A percentile compares a stretch with the other conserved stretches of the same genome.
phyloP scores from a whole-genome alignment of 2,329 filamentous ascomycete genomes.

The Nigrospora sphaerica region DNA sequence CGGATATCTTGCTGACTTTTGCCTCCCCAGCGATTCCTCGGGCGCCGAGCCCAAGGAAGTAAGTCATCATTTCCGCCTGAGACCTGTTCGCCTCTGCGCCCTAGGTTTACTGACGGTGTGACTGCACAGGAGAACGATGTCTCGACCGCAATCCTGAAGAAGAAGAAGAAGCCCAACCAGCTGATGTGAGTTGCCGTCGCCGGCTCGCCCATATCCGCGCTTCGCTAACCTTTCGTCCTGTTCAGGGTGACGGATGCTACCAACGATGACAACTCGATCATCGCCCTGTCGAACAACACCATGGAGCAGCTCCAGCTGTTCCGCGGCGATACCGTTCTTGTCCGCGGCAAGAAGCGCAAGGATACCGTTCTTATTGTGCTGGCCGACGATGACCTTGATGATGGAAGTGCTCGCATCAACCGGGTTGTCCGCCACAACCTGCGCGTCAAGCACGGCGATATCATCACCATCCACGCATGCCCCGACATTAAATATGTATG shows the following conservation, averaged over 20 bases:
- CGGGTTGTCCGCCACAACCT: slow-evolving; percentile 97
- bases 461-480: slow-evolving; percentile 94
- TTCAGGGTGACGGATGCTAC: slow-evolving; percentile 90
- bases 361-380: slow-evolving; percentile 97
- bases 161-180: slow-evolving; percentile 99
- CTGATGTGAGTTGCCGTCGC: slow-evolving; percentile 64
- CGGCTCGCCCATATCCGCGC: slow-evolving; percentile 7
- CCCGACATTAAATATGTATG: slow-evolving; percentile 99
- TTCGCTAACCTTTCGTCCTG: slow-evolving; percentile 8
- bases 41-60: slow-evolving; percentile 83
- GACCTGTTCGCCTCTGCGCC: slow-evolving; percentile 11
- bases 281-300: slow-evolving; percentile 94
- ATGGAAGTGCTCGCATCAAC: slow-evolving; percentile 95
- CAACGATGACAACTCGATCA: slow-evolving; percentile 99
- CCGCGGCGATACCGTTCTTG: slow-evolving; percentile 94
- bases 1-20: background rate
- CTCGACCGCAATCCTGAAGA: slow-evolving; percentile 95
- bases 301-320: slow-evolving; percentile 99
- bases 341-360: slow-evolving; percentile 99
- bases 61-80: slow-evolving; percentile 28
- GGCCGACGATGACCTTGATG: slow-evolving; percentile 95
- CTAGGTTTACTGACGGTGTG: slow-evolving; percentile 14
- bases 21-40: slow-evolving; percentile 65
- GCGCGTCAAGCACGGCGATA: slow-evolving; percentile 95
- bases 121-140: slow-evolving; percentile 71